Evolutionary conservation across 495 filamentous ascomycete genomes (phyloP), one percentile per base, ranked within the genome.

Genomic region (Polyplosphaeria fusca): DNA sequence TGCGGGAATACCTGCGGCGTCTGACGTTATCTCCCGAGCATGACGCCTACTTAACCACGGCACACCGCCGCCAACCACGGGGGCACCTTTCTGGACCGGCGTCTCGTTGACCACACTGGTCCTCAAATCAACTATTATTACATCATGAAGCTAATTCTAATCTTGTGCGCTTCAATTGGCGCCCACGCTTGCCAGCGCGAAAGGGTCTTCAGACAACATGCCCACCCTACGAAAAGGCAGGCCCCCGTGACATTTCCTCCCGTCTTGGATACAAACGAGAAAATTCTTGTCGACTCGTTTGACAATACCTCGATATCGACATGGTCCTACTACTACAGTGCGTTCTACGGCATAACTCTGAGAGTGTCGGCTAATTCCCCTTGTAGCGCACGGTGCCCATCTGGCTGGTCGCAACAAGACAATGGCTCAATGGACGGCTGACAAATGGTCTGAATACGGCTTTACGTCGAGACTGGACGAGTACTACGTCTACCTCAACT

Each of bases 401-500:
- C 13, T 64, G 13, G 61, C 61, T 32, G 61, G 61, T 9, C 23
- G 18, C 1, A 64, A 64, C 38, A 48, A 46, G 22, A 46, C 55
- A 1, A 52, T 58, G 56, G 61, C 61, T 32, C 55, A 64, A 30
- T 64, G 61, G 61, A 64, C 61, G 5, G 61, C 61, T 18, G 56
- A 60, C 38, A 28, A 44, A 5, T 64, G 56, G 55, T 44, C 50
- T 14, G 61, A 64, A 39, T 55, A 28, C 37, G 61, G 61, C 7
- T 64, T 60, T 27, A 53, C 60, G 1, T 47, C 64, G 18, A 40
- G 47, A 20, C 42, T 67, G 20, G 67, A 61, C 37, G 56, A 59
- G 22, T 71, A 67, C 47, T 53, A 59, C 50, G 63, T 66, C 18
- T 66, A 61, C 40, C 51, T 67, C 4, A 66, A 67, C 53, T 69